phyloP scores from a whole-genome alignment of 2,329 filamentous ascomycete genomes.

The Cladosporium sp. region DNA sequence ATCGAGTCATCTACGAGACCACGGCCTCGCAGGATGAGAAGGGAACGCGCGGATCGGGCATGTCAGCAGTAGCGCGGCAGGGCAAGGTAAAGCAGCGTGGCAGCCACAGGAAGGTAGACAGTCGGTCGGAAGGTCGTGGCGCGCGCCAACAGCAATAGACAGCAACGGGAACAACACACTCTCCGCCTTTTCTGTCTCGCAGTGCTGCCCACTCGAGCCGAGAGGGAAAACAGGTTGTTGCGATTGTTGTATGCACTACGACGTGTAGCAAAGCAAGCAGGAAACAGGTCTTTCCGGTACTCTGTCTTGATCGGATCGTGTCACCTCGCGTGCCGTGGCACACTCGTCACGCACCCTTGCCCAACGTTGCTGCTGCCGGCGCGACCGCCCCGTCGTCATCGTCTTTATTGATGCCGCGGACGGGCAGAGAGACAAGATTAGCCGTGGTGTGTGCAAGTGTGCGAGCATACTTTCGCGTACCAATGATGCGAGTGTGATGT shows the following conservation, averaged over 20 bases:
- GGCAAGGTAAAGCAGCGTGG: neutral
- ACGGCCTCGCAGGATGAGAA: neutral
- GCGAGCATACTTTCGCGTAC: neutral
- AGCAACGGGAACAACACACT: neutral
- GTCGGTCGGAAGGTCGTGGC: slow-evolving; percentile 1
- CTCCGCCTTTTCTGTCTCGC: neutral
- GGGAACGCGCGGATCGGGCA: slow-evolving; percentile 10
- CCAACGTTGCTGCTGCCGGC: slow-evolving; percentile 5
- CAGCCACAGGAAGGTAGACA: slow-evolving; percentile 6
- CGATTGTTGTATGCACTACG: neutral
- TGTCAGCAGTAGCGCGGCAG: slow-evolving; percentile 16
- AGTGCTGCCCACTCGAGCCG: neutral
- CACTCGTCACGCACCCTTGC: neutral
- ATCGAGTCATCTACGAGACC: slow-evolving; percentile 17
- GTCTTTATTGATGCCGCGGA: neutral
- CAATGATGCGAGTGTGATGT: neutral
- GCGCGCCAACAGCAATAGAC: neutral
- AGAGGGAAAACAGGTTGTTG: neutral
- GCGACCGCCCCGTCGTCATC: slow-evolving; percentile 10
- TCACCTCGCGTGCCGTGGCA: slow-evolving; percentile 13
- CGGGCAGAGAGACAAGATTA: neutral
- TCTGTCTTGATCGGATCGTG: slow-evolving; percentile 10
- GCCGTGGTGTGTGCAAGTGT: neutral
- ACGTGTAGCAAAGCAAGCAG: neutral
- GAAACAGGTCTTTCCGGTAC: neutral